Base-by-base conservation (phyloP, 2,329 filamentous ascomycete genomes). In the Aspergillus sp. region DNA sequence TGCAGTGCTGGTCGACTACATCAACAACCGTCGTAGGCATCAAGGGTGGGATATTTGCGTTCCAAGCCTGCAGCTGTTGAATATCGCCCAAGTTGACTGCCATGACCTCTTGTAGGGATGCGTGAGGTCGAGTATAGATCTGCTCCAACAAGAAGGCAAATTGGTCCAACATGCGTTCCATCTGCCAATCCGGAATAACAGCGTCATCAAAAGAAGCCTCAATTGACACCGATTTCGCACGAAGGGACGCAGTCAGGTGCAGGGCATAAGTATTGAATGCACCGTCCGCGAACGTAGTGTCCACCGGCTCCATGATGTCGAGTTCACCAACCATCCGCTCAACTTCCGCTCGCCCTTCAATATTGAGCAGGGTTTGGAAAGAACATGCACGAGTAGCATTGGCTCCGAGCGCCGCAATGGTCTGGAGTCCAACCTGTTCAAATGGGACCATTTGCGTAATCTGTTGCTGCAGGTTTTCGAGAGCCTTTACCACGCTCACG, bases 381-480 rank as follows among this genome's bases (percentile, higher is more conserved):
- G 71, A 61, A 52, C 72, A 76, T 23, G 71, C 74, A 3, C 60
- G 55, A 5, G 66, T 64, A 3, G 69, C 62, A 43, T 75, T 68
- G 1, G 76, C 66, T 57, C 79, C 80, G 11, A 82, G 65, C 13
- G 73, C 70, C n/a, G 81, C 78, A 50, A 77, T 76, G 20, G 73
- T 67, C 40, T 74, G 72, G 9, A 77, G 49, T 2, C 74, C 75
- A 5, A 80, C 75, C 62, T 88, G 83, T 68, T 88, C 81, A 59
- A 84, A 80, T 0, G 81, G 78, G 2, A 85, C 84, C 49, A 81
- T 76, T 3, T 73, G 67, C 0, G 81, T 71, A 0, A 76, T 78
- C 49, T 78, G 75, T 20, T 79, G 68, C 38, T 86, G 82, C 4
- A 86, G 73, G 2, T 70, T 66, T 42, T 78, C 72, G 3, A 87